Conservation (phyloP, 345 rosid genomes). For the Excoecaria cochinchinensis region DNA sequence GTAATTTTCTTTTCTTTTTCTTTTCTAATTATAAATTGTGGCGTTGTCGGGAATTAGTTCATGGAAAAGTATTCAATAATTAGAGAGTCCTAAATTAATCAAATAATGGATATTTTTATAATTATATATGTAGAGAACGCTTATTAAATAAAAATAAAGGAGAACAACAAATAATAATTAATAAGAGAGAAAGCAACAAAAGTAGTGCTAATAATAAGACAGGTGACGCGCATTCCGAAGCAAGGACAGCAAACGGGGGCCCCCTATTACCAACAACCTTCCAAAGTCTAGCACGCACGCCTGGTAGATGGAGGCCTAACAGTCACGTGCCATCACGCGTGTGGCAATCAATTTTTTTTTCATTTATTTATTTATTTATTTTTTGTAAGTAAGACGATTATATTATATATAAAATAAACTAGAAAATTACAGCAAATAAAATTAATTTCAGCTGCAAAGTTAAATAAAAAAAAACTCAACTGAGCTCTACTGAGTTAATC, state of each 20-base stretch:
- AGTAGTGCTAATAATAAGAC: neutral
- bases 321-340: neutral
- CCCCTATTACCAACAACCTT: neutral
- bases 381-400: too few relatives aligned
- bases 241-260: neutral
- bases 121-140: too few relatives aligned
- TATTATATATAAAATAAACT: too few relatives aligned
- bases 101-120: too few relatives aligned
- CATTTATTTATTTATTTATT: too few relatives aligned
- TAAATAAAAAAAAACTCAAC: too few relatives aligned
- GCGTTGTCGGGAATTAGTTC: neutral
- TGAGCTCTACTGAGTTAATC: too few relatives aligned
- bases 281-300: conserved; percentile 6
- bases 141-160: neutral
- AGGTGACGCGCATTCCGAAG: neutral
- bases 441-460: too few relatives aligned
- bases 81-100: too few relatives aligned
- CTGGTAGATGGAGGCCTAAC: neutral
- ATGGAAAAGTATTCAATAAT: too few relatives aligned
- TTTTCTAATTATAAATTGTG: neutral
- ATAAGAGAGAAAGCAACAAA: neutral
- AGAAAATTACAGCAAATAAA: too few relatives aligned
- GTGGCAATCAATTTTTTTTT: neutral
- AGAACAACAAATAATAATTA: neutral
- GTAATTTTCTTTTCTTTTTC: neutral